Percentiles rank a stretch among this genome's conserved stretches.
phyloP scores from a whole-genome alignment of 345 rosid species.

The Rhodamnia argentea region DNA sequence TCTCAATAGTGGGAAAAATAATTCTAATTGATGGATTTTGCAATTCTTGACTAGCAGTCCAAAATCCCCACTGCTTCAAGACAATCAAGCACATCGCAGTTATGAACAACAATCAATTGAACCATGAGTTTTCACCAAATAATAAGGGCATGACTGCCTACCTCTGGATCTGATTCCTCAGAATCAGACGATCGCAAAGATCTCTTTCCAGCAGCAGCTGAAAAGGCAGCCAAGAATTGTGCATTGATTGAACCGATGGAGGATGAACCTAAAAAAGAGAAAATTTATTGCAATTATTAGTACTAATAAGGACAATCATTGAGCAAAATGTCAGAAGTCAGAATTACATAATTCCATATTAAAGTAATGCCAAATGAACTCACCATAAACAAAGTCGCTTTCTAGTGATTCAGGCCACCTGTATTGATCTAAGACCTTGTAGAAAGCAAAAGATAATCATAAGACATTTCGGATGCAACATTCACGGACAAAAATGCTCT shows the following conservation, averaged over 20 bases:
- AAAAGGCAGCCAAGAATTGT: conserved; percentile 70
- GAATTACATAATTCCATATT: neutral
- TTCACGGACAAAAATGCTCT: neutral
- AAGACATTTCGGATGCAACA: neutral
- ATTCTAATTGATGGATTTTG: conserved; percentile 64
- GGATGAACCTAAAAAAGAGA: conserved; percentile 56
- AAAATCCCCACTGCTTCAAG: conserved; percentile 78
- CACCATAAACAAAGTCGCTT: conserved; percentile 75
- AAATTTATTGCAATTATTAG: neutral
- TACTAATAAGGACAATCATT: neutral
- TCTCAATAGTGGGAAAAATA: conserved; percentile 76
- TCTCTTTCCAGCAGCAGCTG: conserved; percentile 79
- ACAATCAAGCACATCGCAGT: conserved; percentile 3
- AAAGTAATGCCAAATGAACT: conserved; percentile 13
- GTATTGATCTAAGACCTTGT: conserved; percentile 60
- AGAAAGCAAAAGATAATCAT: conserved; percentile 1
- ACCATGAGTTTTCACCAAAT: conserved; percentile 1
- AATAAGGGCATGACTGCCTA: conserved; percentile 9
- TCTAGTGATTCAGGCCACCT: conserved; percentile 81
- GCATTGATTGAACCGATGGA: conserved; percentile 67
- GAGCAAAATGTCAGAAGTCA: neutral
- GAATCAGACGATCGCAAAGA: conserved; percentile 43
- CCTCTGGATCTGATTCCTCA: conserved; percentile 98
- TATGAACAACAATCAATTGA: neutral
- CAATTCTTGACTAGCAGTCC: conserved; percentile 80